Base-by-base conservation (phyloP, 2,329 filamentous ascomycete species). In the Pyrenochaeta sp. region DNA sequence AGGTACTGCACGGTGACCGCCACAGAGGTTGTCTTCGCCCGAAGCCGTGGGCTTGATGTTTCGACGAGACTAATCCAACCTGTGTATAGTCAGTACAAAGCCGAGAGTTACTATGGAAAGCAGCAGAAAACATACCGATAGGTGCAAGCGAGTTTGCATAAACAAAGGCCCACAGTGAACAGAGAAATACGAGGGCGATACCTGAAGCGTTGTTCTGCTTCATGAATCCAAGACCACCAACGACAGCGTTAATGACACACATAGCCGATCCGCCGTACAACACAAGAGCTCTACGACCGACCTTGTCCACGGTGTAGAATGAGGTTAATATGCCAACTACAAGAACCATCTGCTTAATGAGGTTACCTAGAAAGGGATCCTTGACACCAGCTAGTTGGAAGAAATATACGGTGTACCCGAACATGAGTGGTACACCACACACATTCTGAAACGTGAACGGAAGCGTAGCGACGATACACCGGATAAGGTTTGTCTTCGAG, bases 321-420 rank as follows among this genome's bases (percentile, higher is more conserved):
- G 37, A 41, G 7, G 37, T 41, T 4, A 30, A 29, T 4, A 47
- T 41, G 11, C 36, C 30, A 21, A 41, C 36, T 13, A 47, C 37
- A 3, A 41, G 37, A 9, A 47, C 22, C 17, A 41, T 11, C 18
- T 47, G 37, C 13, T 41, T 47, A 15, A 42, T 42, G 23, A 47
- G 31, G 15, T 41, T 47, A 11, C 37, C 44, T 3, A 47, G 17
- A 18, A 47, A 47, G 10, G 44, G 44, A 22, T 42, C 32, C 15
- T 32, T 37, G 20, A 42, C 38, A 19, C 44, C 38, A 3, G 44
- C 31, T 4, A 41, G 32, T 17, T 47, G 44, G 38, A 47, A 42
- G 20, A 47, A 47, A 17, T 41, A 47, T 3, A 38, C 26, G 6
- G 44, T 47, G 19, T 47, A 47, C n/a, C 37, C 44, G 20, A 47